Conservation (phyloP, 1,139 yeast species). For the Schizosaccharomyces versatilis region DNA sequence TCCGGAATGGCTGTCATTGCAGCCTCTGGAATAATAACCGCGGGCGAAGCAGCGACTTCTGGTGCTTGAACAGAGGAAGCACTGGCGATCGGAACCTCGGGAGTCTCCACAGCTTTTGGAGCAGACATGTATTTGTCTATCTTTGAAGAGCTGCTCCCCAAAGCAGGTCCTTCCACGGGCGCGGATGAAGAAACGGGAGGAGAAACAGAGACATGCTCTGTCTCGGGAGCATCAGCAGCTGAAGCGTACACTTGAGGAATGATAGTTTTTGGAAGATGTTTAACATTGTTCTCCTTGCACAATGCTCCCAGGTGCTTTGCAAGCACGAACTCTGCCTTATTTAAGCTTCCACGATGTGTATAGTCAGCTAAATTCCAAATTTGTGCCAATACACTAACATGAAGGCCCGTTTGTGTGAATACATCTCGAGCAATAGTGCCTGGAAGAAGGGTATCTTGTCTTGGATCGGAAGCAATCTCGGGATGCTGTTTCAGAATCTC, state of each 20-base stretch:
- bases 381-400: conserved; percentile 64
- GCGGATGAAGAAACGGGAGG: too few relatives aligned
- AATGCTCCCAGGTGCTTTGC: conserved; percentile 93
- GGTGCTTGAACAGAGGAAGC: too few relatives aligned
- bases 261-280: conserved; percentile 44
- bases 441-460: not conserved
- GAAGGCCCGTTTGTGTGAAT: conserved; percentile 64
- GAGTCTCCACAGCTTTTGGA: too few relatives aligned
- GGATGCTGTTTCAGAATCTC: not conserved
- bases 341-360: conserved; percentile 46
- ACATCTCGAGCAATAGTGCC: conserved; percentile 16
- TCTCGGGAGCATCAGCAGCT: conserved; percentile 19
- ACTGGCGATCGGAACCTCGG: too few relatives aligned
- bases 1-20: too few relatives aligned
- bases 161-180: too few relatives aligned
- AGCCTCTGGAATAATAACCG: too few relatives aligned
- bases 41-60: too few relatives aligned
- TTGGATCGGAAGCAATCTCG: not conserved
- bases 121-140: too few relatives aligned
- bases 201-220: too few relatives aligned
- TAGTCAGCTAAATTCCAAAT: conserved; percentile 60
- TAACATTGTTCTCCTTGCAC: conserved; percentile 41
- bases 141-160: too few relatives aligned
- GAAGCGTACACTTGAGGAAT: conserved; percentile 37
- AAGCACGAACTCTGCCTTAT: conserved; percentile 53